Evolutionary conservation across 1,284 basidiomycete species (phyloP), one percentile per base, ranked within the genome.

Genomic region (Ceratobasidium sp.): DNA sequence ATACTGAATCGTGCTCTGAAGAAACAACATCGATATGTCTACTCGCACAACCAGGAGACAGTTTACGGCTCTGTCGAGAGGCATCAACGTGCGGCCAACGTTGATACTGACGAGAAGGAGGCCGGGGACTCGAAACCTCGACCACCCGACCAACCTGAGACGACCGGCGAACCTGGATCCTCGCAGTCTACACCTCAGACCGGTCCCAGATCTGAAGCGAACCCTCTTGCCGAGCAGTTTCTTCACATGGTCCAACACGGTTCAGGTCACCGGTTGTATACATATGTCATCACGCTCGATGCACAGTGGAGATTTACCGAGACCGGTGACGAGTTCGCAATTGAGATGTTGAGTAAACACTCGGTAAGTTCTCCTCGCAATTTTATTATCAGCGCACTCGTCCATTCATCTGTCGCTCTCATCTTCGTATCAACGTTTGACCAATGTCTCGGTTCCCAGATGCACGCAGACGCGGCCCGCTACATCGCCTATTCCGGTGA

Each of bases 291-390:
- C 75, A 87, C 87, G 65, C 83, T 88, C 20, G 86, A 88, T 77
- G 87, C 86, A 23, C 82, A 88, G 74, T 83, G 86, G 82, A 81
- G 87, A 23, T 89, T 88, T 80, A 87, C 87, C 73, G 87, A 88
- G 84, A 89, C 88, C 0, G 87, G 88, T 0, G 85, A 86, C 73
- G 86, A 88, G 81, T 87, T 88, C 80, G 84, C 86, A 0, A 86
- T 88, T 73, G 85, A 87, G 76, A 82, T 88, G 77, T 82, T 89
- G 46, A 86, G 85, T 82, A 89, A 89, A 80, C 87, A 88, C 79
- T 86, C 86, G 23, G 69, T 71, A 28, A 28, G 69, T 59, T n/a
- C n/a, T n/a, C n/a, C n/a, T n/a, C n/a, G n/a, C n/a, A n/a, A n/a
- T n/a, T n/a, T n/a, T n/a, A n/a, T n/a, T n/a, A n/a, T n/a, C n/a